Evolutionary conservation across 192 early-diverging fungal genomes (phyloP), one percentile per base, ranked within the genome.

Genomic region (Podila clonocystis): DNA sequence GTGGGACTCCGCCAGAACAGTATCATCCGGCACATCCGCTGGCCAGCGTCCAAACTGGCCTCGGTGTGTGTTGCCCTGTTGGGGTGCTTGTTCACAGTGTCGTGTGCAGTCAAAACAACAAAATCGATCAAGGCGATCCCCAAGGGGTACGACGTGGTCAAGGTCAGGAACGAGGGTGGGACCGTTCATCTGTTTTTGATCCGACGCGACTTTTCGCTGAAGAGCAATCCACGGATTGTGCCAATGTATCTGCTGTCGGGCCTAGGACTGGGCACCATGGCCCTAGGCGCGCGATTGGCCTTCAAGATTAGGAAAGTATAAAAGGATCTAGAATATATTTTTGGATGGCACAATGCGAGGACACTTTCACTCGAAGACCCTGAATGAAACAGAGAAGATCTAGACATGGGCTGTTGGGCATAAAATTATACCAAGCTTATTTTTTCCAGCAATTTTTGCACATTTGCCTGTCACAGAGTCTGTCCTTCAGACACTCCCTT

Each of bases 161-260:
- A 61, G 62, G 22, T 69, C 48, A 64, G 24, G 62, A 59, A 73
- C 48, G 28, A 72, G 19, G 52, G 34, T 36, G 34, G 28, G 9
- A 38, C 48, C 20, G 50, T 65, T 8, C 77, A 80, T 48, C 48
- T 80, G 50, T 80, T 80, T 31, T 34, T 80, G 15, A 28, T 80
- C 11, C 65, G 77, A 36, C 65, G 77, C 24, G 77, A 80, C n/a
- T 80, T 45, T 57, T 52, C 52, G 12, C 2, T 48, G 29, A 72
- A 68, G 33, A 61, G 11, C 19, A 66, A 69, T 45, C 33, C 58
- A 11, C n/a, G 67, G 24, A 55, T 73, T 29, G 66, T 73, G 3
- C 77, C 77, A 6, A 72, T 80, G 70, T 80, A 80, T 58, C 24
- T 80, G 12, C 58, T 80, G 9, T 80, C 77, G 15, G 77, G 77